A percentile compares a stretch with the other conserved stretches of the same genome.
Evolutionary conservation across 148 eudicot species (phyloP).

Genomic region (Silene latifolia): DNA sequence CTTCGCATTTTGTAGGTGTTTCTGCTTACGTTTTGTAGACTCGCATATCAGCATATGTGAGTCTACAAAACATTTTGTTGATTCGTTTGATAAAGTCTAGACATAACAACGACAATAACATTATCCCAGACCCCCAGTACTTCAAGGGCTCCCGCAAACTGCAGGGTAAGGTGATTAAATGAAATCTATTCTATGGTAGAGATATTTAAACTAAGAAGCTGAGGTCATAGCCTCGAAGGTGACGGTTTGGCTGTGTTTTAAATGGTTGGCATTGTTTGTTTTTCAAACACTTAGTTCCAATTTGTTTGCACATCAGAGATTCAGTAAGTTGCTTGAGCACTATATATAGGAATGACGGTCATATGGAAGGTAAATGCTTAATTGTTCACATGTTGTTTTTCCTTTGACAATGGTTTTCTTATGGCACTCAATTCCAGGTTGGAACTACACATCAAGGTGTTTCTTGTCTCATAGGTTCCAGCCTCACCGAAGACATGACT

Average conservation of each 20-base stretch:
- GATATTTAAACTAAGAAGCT: not conserved
- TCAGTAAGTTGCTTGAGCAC: not conserved
- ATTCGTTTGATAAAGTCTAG: no score
- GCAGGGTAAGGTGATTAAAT: no score
- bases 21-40: no score
- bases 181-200: not conserved
- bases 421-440: slow-evolving; percentile 37
- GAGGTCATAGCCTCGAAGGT: no score
- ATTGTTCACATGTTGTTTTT: not conserved
- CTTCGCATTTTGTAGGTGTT: no score
- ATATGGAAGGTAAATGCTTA: not conserved
- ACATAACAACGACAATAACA: no score
- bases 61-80: not conserved
- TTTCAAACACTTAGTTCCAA: no score
- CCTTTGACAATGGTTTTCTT: not conserved
- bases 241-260: no score
- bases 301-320: not conserved
- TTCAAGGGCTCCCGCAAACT: no score
- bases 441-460: slow-evolving; percentile 34
- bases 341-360: not conserved
- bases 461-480: slow-evolving; percentile 31
- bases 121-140: no score
- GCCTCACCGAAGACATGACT: slow-evolving; percentile 37
- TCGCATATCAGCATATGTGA: not conserved
- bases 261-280: no score